phyloP scores from a whole-genome alignment of 805 yeast species.

The Candida insectorum region DNA sequence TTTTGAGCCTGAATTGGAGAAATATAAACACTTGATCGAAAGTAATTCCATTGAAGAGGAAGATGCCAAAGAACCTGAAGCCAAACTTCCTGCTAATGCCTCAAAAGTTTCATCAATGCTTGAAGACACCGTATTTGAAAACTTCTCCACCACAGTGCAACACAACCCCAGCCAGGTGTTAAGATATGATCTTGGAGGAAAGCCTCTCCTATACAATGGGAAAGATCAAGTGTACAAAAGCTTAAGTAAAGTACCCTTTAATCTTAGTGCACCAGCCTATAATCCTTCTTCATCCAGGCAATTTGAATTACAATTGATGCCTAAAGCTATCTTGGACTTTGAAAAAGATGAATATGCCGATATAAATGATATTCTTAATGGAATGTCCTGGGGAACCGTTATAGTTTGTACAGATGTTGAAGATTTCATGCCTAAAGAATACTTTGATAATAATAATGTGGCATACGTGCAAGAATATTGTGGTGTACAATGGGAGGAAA shows the following conservation, averaged over 20 bases:
- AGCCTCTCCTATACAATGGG: slow-evolving; percentile 70
- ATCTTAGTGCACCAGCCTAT: slow-evolving; percentile 57
- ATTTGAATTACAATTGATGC: slow-evolving; percentile 92
- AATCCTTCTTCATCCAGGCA: slow-evolving; percentile 59
- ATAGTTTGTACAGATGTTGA: slow-evolving; percentile 72
- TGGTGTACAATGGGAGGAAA: slow-evolving; percentile 82
- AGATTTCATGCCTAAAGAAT: slow-evolving; percentile 52
- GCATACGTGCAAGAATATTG: slow-evolving; percentile 79
- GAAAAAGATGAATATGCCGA: slow-evolving; percentile 45
- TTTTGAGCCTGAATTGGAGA: slow-evolving; percentile 49
- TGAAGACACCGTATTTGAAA: slow-evolving; percentile 76
- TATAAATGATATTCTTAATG: slow-evolving; percentile 49
- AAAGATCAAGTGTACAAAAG: slow-evolving; percentile 49
- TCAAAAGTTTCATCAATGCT: slow-evolving; percentile 35
- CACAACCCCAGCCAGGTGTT: slow-evolving; percentile 86
- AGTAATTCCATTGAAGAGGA: slow-evolving; percentile 37
- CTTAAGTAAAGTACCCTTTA: slow-evolving; percentile 6
- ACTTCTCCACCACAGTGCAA: slow-evolving; percentile 69
- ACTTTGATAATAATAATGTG: slow-evolving; percentile 59
- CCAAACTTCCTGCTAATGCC: slow-evolving; percentile 8
- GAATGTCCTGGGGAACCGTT: slow-evolving; percentile 98
- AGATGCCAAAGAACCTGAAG: slow-evolving; percentile 14
- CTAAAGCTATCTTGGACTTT: slow-evolving; percentile 80
- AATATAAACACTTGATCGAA: slow-evolving; percentile 49
- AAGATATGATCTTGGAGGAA: slow-evolving; percentile 78